phyloP scores from a whole-genome alignment of 2,329 filamentous ascomycete genomes.

The Escovopsis sp. region DNA sequence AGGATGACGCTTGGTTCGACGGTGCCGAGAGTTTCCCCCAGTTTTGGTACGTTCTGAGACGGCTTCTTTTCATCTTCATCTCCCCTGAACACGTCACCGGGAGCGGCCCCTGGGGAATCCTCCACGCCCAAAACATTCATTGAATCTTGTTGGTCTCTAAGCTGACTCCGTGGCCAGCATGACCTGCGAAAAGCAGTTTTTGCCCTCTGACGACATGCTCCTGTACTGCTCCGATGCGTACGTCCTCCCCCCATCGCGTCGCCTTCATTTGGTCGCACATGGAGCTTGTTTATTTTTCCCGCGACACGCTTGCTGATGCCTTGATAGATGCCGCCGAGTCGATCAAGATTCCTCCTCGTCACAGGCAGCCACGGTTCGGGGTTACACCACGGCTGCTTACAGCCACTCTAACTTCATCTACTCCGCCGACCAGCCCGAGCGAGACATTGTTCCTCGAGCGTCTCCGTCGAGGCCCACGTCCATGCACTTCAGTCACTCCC shows the following conservation, averaged over 20 bases:
- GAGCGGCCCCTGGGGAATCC: too few species aligned
- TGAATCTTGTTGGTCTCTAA: neutral
- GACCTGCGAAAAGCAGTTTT: conserved; percentile 53
- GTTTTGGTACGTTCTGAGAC: conserved; percentile 39
- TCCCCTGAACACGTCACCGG: neutral
- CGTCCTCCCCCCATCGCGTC: conserved; percentile 15
- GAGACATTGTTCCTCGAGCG: conserved; percentile 49
- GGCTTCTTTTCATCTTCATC: conserved; percentile 3
- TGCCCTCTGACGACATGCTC: conserved; percentile 39
- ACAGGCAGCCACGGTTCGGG: conserved; percentile 14
- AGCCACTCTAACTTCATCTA: conserved; percentile 34
- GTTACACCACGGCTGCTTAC: conserved; percentile 14
- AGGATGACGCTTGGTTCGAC: conserved; percentile 38
- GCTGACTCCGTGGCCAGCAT: conserved; percentile 31
- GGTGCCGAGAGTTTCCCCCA: conserved; percentile 50
- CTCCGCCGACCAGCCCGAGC: conserved; percentile 31
- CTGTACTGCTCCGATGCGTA: conserved; percentile 51
- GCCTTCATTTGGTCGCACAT: too few species aligned
- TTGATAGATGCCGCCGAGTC: conserved; percentile 35
- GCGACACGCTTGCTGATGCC: neutral
- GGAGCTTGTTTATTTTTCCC: too few species aligned
- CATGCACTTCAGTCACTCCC: conserved; percentile 36
- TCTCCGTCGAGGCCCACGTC: conserved; percentile 46
- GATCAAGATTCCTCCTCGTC: conserved; percentile 28
- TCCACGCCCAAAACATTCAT: too few species aligned